Evolutionary conservation across 176 grass and related monocot genomes (phyloP).

Genomic region (Canna indica): DNA sequence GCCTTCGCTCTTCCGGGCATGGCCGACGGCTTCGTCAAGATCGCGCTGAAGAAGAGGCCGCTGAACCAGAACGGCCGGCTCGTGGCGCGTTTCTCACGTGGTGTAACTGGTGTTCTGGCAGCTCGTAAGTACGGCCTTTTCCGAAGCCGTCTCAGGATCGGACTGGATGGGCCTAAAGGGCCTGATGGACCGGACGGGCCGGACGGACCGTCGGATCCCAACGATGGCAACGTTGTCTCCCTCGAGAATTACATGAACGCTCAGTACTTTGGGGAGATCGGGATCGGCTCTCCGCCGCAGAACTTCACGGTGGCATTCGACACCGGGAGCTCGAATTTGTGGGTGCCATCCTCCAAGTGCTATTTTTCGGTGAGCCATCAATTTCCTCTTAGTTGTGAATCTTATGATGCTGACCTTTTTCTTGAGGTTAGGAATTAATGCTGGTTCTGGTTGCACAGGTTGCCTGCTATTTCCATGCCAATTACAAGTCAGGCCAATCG

Average conservation of each 20-base stretch:
- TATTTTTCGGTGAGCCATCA: neutral
- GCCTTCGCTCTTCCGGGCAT: neutral
- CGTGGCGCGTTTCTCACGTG: neutral
- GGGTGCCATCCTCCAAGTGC: neutral
- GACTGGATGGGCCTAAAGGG: too few relatives aligned
- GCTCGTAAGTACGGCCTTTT: neutral
- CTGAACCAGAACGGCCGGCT: neutral
- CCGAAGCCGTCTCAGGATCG: neutral
- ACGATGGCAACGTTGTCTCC: neutral
- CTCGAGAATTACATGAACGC: constrained; percentile 7
- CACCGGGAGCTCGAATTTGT: constrained; percentile 2
- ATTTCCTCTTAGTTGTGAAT: too few relatives aligned
- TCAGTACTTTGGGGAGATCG: constrained; percentile 2
- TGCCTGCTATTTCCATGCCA: neutral
- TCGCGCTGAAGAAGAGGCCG: neutral
- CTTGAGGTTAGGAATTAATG: neutral
- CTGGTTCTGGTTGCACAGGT: neutral
- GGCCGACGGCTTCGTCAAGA: neutral
- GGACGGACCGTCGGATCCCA: neutral
- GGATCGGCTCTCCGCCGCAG: constrained; percentile 1
- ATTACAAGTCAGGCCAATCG: neutral
- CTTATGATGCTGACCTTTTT: neutral
- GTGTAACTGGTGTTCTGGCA: neutral
- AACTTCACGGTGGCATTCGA: constrained; percentile 1
- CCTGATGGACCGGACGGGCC: neutral